A percentile compares a stretch with the other conserved stretches of the same genome.
These are phyloP conservation scores for Triticum urartu DNA, from an alignment of 176 grass and related monocot species.

Conservation along the genomic window DNA sequence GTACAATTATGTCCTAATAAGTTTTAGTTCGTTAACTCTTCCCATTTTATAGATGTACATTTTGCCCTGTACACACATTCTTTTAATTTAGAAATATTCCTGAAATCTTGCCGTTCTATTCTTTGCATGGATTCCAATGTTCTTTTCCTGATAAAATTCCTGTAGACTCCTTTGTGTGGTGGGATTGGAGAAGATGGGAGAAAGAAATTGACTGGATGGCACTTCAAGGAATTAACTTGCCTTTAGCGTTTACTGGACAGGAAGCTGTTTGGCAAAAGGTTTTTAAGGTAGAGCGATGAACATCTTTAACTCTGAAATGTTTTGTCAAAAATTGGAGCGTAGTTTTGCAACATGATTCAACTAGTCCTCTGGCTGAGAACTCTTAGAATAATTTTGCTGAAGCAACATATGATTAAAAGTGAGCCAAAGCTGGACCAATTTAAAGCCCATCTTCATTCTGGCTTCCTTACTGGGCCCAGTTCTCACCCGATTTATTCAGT, in stretches of 20 bases:
- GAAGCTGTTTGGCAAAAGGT: slow-evolving; percentile 93
- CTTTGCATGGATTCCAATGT: slow-evolving; percentile 26
- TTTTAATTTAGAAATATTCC: slow-evolving; percentile 9
- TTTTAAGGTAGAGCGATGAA: slow-evolving; percentile 61
- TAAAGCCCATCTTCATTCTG: neutral
- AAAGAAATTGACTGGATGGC: slow-evolving; percentile 99
- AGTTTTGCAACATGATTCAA: slow-evolving; percentile 3
- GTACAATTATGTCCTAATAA: neutral
- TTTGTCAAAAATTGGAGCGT: neutral
- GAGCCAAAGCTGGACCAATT: neutral
- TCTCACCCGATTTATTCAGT: neutral
- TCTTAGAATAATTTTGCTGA: neutral
- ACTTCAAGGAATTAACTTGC: slow-evolving; percentile 95
- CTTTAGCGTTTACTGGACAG: slow-evolving; percentile 96
- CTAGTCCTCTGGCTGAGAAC: neutral
- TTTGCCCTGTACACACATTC: neutral
- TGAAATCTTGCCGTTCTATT: neutral
- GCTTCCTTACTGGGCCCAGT: neutral
- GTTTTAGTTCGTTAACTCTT: slow-evolving; percentile 4
- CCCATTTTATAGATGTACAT: neutral
- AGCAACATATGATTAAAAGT: neutral
- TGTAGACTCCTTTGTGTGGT: slow-evolving; percentile 94
- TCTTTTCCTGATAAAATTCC: slow-evolving; percentile 33
- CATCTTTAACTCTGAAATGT: slow-evolving; percentile 4
- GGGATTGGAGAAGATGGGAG: slow-evolving; percentile 95